A percentile compares a stretch with the other conserved stretches of the same genome.
phyloP scores from a whole-genome alignment of 805 yeast genomes.

The Yamadazyma insecticola region DNA sequence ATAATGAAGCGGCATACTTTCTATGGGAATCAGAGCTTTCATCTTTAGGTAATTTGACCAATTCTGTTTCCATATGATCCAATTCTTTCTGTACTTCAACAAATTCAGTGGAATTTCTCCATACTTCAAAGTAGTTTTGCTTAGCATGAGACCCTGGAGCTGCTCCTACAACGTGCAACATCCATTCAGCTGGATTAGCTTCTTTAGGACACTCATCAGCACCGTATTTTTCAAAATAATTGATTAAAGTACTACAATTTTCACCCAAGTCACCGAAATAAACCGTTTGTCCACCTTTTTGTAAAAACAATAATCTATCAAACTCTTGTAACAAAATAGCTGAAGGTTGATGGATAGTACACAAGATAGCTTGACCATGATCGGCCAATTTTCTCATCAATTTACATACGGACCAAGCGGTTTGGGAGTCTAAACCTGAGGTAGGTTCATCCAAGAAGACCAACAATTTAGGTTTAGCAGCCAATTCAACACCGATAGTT shows the following conservation, averaged over 20 bases:
- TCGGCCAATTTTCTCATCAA: constrained; percentile 44
- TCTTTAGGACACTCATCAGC: constrained; percentile 42
- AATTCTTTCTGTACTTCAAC: constrained; percentile 50
- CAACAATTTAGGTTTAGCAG: constrained; percentile 36
- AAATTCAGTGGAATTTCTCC: constrained; percentile 63
- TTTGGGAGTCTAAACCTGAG: constrained; percentile 54
- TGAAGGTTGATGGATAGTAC: constrained; percentile 56
- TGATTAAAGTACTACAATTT: constrained; percentile 51
- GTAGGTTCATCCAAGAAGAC: constrained; percentile 61
- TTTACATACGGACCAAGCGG: constrained; percentile 56
- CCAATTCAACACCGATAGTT: constrained; percentile 40
- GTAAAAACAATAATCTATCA: constrained; percentile 25
- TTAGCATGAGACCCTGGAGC: constrained; percentile 74
- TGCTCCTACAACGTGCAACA: constrained; percentile 81
- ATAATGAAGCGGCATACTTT: constrained; percentile 24
- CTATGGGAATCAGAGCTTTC: constrained; percentile 22
- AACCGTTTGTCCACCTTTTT: constrained; percentile 49
- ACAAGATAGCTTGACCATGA: constrained; percentile 61
- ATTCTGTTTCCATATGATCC: constrained; percentile 41
- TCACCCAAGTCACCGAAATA: constrained; percentile 80
- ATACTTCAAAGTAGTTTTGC: constrained; percentile 70
- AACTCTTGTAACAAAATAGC: constrained; percentile 40
- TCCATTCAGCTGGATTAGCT: constrained; percentile 65
- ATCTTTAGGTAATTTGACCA: constrained; percentile 45
- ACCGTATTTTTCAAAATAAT: constrained; percentile 68